Conservation (phyloP, 768 basidiomycete genomes). For the Serendipita sp. region DNA sequence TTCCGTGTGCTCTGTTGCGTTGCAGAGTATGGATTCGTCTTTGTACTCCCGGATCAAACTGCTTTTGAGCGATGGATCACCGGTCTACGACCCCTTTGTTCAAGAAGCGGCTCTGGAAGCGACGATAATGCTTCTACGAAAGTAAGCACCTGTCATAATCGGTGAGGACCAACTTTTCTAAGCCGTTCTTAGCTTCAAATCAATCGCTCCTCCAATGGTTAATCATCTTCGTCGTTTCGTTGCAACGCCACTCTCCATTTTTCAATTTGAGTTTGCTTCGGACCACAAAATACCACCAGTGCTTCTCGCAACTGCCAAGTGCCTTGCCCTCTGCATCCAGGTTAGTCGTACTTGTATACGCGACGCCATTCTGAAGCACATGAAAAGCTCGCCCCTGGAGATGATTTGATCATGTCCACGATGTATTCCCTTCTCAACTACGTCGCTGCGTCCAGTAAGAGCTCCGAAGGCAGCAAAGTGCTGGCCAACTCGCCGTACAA, state of each 20-base stretch:
- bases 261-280: constrained; percentile 68
- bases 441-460: constrained; percentile 71
- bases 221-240: constrained; percentile 74
- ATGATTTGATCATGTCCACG: constrained; percentile 83
- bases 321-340: constrained; percentile 77
- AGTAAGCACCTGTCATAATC: constrained; percentile 28
- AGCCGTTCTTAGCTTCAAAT: constrained; percentile 46
- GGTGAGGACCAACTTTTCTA: neutral
- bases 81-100: constrained; percentile 67
- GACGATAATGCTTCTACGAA: constrained; percentile 68
- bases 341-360: constrained; percentile 24
- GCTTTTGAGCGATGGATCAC: constrained; percentile 65
- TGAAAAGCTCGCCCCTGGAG: constrained; percentile 60
- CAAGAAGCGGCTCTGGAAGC: constrained; percentile 85
- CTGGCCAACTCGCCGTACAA: constrained; percentile 19
- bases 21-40: constrained; percentile 49
- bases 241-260: constrained; percentile 72
- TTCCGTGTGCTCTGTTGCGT: constrained; percentile 61
- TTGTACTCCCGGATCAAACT: constrained; percentile 54
- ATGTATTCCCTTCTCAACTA: constrained; percentile 95
- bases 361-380: neutral
- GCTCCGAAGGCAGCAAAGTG: constrained; percentile 39
- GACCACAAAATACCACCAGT: constrained; percentile 64
- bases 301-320: constrained; percentile 73
- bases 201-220: constrained; percentile 58